Evolutionary conservation across 495 filamentous ascomycete species (phyloP).

Genomic region (Thermothielavioides terrestris): DNA sequence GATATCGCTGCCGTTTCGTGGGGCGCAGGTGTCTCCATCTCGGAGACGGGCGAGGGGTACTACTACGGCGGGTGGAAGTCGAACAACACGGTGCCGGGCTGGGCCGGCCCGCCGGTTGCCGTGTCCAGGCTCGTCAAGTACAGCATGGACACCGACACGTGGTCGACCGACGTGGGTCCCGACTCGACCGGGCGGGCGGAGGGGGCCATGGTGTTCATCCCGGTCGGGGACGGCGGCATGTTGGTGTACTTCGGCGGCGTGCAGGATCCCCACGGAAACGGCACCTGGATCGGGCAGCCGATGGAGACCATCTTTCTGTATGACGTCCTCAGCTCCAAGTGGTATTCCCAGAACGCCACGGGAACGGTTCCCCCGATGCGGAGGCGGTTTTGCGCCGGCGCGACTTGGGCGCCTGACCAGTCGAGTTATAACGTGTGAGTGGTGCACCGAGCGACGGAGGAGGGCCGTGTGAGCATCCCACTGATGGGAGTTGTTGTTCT

Average conservation of each 20-base stretch:
- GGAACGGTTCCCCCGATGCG: constrained; percentile 39
- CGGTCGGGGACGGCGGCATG: constrained; percentile 44
- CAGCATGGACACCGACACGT: constrained; percentile 34
- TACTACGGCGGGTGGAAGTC: constrained; percentile 43
- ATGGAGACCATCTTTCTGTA: constrained; percentile 42
- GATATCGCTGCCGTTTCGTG: constrained; percentile 17
- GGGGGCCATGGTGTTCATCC: constrained; percentile 40
- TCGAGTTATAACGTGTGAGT: constrained; percentile 49
- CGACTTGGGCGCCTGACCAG: constrained; percentile 44
- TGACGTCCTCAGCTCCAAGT: constrained; percentile 42
- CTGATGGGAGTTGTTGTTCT: no score
- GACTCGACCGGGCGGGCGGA: constrained; percentile 37
- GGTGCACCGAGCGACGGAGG: no score
- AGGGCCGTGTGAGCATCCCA: no score
- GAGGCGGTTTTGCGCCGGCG: constrained; percentile 47
- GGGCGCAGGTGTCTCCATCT: constrained; percentile 18
- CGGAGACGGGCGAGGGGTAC: constrained; percentile 20
- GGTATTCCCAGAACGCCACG: constrained; percentile 45
- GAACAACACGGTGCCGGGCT: constrained; percentile 35
- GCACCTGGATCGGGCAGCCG: constrained; percentile 21
- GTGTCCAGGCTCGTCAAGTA: constrained; percentile 36
- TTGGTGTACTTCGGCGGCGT: constrained; percentile 47
- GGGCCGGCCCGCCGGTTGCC: constrained; percentile 33
- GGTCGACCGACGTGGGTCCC: constrained; percentile 37
- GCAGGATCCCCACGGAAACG: constrained; percentile 24